Evolutionary conservation across 2,329 filamentous ascomycete genomes (phyloP), one percentile per base, ranked within the genome.

Genomic region (Zymoseptoria crescenta): DNA sequence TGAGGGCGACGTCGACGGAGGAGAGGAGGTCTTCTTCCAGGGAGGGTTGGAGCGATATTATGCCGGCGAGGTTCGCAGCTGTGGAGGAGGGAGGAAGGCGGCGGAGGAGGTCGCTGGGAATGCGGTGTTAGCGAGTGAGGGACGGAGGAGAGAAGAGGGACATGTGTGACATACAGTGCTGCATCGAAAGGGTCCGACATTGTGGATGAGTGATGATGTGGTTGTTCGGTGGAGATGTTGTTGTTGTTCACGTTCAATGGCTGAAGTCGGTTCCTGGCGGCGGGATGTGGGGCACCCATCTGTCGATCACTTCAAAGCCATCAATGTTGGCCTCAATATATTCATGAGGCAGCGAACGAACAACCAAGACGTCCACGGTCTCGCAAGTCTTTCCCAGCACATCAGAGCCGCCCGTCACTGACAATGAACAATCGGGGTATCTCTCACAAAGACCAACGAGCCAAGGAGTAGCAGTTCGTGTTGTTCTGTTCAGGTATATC

Each of bases 21-120:
- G 93, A 94, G 65, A 99, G 90, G 50, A 99, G 90, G 74, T 99
- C 94, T 81, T 99, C 94, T 71, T 93, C 94, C 61, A 99, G 87
- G 68, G 93, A 87, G 16, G 94, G 94, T 51, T 91, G 88, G 64
- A 99, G 87, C 58, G 83, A 80, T 76, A 96, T 94, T 73, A 99
- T 91, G 70, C 87, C 83, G 76, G 89, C 87, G 70, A 99, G 88
- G 79, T 99, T 95, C 62, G 83, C 77, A 71, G 91, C 83, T 57
- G 93, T 96, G 77, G 94, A 85, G 74, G 95, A 95, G 50, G 94
- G 94, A 79, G 96, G 95, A 63, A 99, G 88, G 65, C 94, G 94
- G 69, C 94, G 93, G 76, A 99, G 93, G 73, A 99, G 92, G 81
- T 99, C 94, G 72, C 94, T 97, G 74, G 27, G 35, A 56, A 54